These are phyloP conservation scores for Blastomyces gilchristii DNA, from an alignment of 2,329 filamentous ascomycete species.

Conservation along the genomic window DNA sequence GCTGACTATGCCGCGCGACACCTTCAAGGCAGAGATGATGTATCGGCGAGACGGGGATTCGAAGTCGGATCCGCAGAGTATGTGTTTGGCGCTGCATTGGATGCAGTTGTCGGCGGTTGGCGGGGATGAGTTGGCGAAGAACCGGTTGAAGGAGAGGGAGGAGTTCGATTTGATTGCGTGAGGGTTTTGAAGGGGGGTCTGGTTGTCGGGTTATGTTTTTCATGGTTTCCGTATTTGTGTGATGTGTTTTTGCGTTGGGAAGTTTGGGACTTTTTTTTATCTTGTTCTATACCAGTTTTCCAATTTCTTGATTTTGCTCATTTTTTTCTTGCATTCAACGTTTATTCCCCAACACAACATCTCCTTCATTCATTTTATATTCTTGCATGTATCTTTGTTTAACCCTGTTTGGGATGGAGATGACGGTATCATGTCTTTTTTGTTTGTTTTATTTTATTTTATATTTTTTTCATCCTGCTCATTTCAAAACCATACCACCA, in stretches of 20 bases:
- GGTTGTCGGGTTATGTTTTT: neutral
- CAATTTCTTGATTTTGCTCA: neutral
- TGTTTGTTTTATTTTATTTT: neutral
- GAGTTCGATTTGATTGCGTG: slow-evolving; percentile 51
- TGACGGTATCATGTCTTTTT: neutral
- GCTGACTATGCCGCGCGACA: slow-evolving; percentile 71
- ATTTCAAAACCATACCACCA: neutral
- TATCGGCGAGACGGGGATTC: slow-evolving; percentile 51
- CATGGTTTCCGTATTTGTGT: neutral
- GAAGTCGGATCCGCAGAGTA: slow-evolving; percentile 71
- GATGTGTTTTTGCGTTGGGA: neutral
- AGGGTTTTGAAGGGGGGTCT: slow-evolving; percentile 12
- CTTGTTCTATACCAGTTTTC: slow-evolving; percentile 19
- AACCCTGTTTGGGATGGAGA: neutral
- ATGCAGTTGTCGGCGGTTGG: slow-evolving; percentile 82
- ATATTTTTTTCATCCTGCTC: neutral
- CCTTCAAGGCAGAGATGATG: slow-evolving; percentile 83
- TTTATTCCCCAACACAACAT: too few relatives aligned
- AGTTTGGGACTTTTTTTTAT: neutral
- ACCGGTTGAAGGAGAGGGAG: slow-evolving; percentile 64
- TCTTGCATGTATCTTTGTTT: neutral
- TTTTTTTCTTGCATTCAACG: slow-evolving; percentile 8
- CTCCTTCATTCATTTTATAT: neutral
- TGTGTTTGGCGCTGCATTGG: slow-evolving; percentile 95
- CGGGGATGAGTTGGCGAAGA: slow-evolving; percentile 75